Evolutionary conservation across 1,139 yeast species (phyloP).

Genomic region (Taiozyma sp.): DNA sequence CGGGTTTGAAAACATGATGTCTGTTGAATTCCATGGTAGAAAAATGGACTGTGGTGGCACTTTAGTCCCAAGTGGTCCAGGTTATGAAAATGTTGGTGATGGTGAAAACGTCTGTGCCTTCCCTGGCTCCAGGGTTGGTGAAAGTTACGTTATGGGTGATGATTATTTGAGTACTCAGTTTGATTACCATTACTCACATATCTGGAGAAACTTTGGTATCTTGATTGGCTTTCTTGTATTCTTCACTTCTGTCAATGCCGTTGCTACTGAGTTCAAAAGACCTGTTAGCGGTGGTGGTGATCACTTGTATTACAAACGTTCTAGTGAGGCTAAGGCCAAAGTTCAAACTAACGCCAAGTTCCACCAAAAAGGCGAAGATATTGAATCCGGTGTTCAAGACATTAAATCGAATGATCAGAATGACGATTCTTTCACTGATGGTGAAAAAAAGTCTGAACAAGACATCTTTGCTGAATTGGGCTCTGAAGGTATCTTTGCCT

Average conservation of each 20-base stretch:
- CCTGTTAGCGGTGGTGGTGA: constrained; percentile 38
- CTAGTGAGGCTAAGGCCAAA: constrained; percentile 7
- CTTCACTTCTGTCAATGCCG: constrained; percentile 13
- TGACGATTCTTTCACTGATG: neutral
- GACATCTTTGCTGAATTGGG: constrained; percentile 13
- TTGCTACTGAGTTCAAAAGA: constrained; percentile 35
- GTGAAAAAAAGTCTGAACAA: neutral
- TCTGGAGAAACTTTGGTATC: constrained; percentile 51
- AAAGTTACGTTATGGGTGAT: constrained; percentile 41
- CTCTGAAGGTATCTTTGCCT: constrained; percentile 28
- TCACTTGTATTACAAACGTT: constrained; percentile 32
- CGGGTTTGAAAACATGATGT: constrained; percentile 50
- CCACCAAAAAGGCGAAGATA: neutral
- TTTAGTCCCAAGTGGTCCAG: constrained; percentile 47
- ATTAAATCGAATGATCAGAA: neutral
- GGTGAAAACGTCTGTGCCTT: constrained; percentile 46
- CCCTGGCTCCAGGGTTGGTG: constrained; percentile 37
- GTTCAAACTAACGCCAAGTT: neutral
- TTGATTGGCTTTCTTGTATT: constrained; percentile 36
- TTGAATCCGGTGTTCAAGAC: constrained; percentile 10
- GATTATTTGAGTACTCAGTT: constrained; percentile 33
- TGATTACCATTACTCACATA: constrained; percentile 34
- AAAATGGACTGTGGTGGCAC: constrained; percentile 42
- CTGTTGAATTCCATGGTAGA: constrained; percentile 51
- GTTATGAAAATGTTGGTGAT: constrained; percentile 34